Percentiles rank a stretch among this genome's conserved stretches.
Conservation (phyloP, 192 early-diverging fungal genomes). For the Obelidium mucronatum region DNA sequence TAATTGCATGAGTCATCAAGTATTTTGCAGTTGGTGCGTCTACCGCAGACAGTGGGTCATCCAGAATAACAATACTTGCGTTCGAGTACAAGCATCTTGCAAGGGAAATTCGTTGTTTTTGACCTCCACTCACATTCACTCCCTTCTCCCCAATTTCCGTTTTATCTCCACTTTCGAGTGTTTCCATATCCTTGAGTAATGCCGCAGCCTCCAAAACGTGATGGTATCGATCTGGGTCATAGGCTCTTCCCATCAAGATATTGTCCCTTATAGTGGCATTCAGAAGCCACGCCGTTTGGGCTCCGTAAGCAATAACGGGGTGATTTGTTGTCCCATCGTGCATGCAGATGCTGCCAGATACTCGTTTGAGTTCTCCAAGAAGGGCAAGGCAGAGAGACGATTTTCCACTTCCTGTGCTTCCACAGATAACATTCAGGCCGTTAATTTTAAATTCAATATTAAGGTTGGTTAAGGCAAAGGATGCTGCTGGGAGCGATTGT, state of each 20-base stretch:
- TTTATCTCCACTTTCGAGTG: conserved; percentile 74
- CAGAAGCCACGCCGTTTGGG: conserved; percentile 66
- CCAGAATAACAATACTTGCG: conserved; percentile 72
- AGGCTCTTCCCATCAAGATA: conserved; percentile 79
- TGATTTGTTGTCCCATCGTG: neutral
- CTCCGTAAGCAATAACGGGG: conserved; percentile 72
- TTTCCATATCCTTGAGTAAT: conserved; percentile 77
- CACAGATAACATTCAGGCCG: conserved; percentile 68
- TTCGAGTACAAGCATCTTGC: conserved; percentile 77
- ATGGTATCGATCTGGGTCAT: conserved; percentile 72
- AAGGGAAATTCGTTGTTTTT: conserved; percentile 47
- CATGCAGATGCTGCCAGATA: neutral
- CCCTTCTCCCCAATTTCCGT: conserved; percentile 78
- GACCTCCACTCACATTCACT: conserved; percentile 50
- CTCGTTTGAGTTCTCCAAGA: conserved; percentile 32
- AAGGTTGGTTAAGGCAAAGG: conserved; percentile 13
- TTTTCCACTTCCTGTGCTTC: conserved; percentile 93
- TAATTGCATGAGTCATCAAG: conserved; percentile 76
- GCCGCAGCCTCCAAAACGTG: conserved; percentile 81
- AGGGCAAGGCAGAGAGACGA: conserved; percentile 73
- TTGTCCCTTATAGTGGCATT: conserved; percentile 63
- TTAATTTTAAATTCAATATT: neutral
- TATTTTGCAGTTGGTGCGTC: conserved; percentile 90
- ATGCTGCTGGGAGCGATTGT: neutral
- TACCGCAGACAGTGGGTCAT: conserved; percentile 88